Percentiles rank a stretch among this genome's conserved stretches.
phyloP scores from a whole-genome alignment of 306 rosid genomes.

The Corylus avellana region DNA sequence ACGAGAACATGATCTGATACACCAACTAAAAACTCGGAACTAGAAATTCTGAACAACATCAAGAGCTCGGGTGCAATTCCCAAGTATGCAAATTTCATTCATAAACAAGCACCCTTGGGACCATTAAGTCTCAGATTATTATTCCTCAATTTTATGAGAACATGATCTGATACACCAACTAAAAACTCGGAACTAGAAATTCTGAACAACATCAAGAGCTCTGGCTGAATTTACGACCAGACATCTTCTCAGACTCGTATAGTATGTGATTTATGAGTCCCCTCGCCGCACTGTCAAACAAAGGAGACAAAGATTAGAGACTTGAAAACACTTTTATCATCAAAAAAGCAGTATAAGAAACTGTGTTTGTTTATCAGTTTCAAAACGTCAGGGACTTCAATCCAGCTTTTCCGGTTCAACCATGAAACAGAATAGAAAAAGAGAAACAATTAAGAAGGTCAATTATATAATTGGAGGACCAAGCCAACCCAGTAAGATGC shows the following conservation, averaged over 20 bases:
- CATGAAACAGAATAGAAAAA: neutral
- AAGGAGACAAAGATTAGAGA: constrained; percentile 7
- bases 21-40: constrained; percentile 22
- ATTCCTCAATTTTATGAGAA: constrained; percentile 21
- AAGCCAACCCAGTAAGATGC: neutral
- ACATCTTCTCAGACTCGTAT: constrained; percentile 64
- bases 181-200: constrained; percentile 17
- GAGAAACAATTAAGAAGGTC: neutral
- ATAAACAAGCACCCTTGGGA: constrained; percentile 7
- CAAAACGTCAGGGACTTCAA: neutral
- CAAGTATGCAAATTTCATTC: neutral
- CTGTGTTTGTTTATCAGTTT: neutral
- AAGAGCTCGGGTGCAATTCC: constrained; percentile 31
- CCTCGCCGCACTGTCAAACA: constrained; percentile 76
- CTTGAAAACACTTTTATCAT: neutral
- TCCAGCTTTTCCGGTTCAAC: neutral
- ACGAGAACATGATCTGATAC: constrained; percentile 18
- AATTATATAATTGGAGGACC: neutral
- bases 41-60: constrained; percentile 29
- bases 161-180: constrained; percentile 20
- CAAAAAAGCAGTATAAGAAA: neutral
- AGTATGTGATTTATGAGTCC: constrained; percentile 92
- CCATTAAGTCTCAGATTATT: constrained; percentile 1
- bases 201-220: constrained; percentile 41
- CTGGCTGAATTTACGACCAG: constrained; percentile 76